Evolutionary conservation across 345 rosid species (phyloP).

Genomic region (Ailanthus altissimus): DNA sequence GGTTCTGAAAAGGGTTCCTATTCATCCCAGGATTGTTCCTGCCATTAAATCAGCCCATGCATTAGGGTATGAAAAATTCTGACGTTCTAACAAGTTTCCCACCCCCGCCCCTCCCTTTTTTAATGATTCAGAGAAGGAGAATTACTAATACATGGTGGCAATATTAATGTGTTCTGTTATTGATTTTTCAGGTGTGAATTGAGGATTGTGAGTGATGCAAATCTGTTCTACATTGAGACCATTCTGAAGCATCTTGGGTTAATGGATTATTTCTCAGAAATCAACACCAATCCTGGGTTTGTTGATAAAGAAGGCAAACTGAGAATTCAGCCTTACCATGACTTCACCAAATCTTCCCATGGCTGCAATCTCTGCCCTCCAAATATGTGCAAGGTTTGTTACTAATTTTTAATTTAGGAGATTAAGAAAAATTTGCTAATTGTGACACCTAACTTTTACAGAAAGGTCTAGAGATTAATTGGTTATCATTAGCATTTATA

Average conservation of each 20-base stretch:
- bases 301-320: constrained; percentile 57
- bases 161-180: background rate
- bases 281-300: constrained; percentile 69
- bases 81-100: too few relatives aligned
- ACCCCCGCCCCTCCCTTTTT: too few relatives aligned
- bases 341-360: constrained; percentile 58
- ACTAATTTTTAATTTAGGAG: background rate
- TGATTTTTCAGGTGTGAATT: constrained; percentile 62
- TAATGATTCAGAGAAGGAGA: background rate
- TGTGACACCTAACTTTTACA: background rate
- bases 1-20: constrained; percentile 50
- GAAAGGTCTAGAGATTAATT: background rate
- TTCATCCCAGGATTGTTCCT: constrained; percentile 66
- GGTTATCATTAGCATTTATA: background rate
- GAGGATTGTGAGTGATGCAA: constrained; percentile 81
- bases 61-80: constrained; percentile 51
- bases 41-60: constrained; percentile 79
- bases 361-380: constrained; percentile 81
- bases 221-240: constrained; percentile 75
- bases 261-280: constrained; percentile 68
- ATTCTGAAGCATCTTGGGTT: constrained; percentile 67
- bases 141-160: background rate
- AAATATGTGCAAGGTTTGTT: constrained; percentile 87
- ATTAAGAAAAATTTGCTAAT: background rate
- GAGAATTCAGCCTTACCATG: constrained; percentile 66